Evolutionary conservation across 1,284 basidiomycete genomes (phyloP).

Genomic region (Rhodotorula sp.): DNA sequence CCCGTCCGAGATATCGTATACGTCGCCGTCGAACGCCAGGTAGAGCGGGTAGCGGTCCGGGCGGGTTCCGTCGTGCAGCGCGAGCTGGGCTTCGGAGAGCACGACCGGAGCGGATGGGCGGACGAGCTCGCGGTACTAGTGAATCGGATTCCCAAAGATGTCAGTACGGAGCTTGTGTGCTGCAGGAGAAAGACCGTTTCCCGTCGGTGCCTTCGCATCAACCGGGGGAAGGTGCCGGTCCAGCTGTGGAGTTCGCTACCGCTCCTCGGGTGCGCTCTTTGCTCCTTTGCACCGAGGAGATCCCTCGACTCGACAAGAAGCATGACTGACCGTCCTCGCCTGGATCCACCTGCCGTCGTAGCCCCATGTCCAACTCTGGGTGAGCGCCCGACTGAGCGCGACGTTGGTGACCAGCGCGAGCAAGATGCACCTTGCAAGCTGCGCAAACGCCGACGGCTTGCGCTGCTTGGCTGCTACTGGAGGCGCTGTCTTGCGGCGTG

Average conservation of each 20-base stretch:
- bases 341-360: slow-evolving; percentile 54
- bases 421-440: slow-evolving; percentile 15
- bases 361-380: slow-evolving; percentile 75
- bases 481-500: neutral
- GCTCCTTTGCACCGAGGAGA: no score
- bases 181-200: no score
- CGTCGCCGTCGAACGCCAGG: slow-evolving; percentile 69
- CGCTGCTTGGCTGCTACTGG: neutral
- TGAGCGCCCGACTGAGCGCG: slow-evolving; percentile 73
- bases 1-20: slow-evolving; percentile 81
- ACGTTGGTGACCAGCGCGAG: slow-evolving; percentile 24
- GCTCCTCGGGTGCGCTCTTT: no score
- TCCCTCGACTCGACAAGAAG: no score
- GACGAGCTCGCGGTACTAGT: slow-evolving; percentile 14
- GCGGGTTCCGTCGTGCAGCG: slow-evolving; percentile 70
- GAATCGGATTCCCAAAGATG: no score
- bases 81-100: slow-evolving; percentile 66
- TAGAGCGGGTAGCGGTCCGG: slow-evolving; percentile 70
- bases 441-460: neutral
- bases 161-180: neutral
- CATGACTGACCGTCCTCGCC: slow-evolving; percentile 25
- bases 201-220: no score
- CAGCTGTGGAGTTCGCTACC: no score
- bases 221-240: no score
- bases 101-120: slow-evolving; percentile 5